Conservation (phyloP, 352 stramenopile genomes). For the Bremia lactucae region DNA sequence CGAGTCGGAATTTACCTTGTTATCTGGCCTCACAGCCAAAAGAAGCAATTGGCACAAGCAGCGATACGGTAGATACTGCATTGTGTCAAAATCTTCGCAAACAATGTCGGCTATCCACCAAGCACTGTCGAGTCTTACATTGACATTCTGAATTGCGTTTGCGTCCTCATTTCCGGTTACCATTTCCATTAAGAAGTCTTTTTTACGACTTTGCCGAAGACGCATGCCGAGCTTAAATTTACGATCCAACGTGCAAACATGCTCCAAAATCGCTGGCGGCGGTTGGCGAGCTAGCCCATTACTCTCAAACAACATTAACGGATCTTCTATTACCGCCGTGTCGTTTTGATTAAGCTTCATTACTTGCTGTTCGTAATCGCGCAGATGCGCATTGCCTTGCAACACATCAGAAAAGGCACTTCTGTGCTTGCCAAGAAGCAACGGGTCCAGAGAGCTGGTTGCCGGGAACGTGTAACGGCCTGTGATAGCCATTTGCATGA, state of each 20-base stretch:
- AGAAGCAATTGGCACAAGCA: slow-evolving; percentile 75
- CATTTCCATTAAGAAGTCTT: slow-evolving; percentile 85
- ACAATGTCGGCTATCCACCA: slow-evolving; percentile 86
- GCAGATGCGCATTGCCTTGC: slow-evolving; percentile 47
- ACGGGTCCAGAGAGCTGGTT: slow-evolving; percentile 36
- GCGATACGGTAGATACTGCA: slow-evolving; percentile 66
- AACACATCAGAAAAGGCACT: slow-evolving; percentile 41
- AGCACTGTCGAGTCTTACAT: slow-evolving; percentile 20
- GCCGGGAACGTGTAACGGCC: slow-evolving; percentile 62
- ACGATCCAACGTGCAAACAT: slow-evolving; percentile 52
- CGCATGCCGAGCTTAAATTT: slow-evolving; percentile 73
- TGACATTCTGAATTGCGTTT: slow-evolving; percentile 7
- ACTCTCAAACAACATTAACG: slow-evolving; percentile 63
- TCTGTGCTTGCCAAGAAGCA: slow-evolving; percentile 52
- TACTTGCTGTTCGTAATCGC: slow-evolving; percentile 68
- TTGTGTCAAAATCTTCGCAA: slow-evolving; percentile 71
- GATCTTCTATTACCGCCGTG: slow-evolving; percentile 37
- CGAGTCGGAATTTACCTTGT: slow-evolving; percentile 2
- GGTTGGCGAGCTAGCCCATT: slow-evolving; percentile 58
- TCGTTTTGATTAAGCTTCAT: slow-evolving; percentile 33
- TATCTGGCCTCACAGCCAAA: slow-evolving; percentile 30
- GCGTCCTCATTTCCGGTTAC: slow-evolving; percentile 42
- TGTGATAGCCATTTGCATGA: slow-evolving; percentile 85
- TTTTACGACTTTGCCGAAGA: slow-evolving; percentile 62
- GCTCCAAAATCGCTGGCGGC: slow-evolving; percentile 59